phyloP scores from a whole-genome alignment of 257 asterid genomes.

The Ligustrum vulgare region DNA sequence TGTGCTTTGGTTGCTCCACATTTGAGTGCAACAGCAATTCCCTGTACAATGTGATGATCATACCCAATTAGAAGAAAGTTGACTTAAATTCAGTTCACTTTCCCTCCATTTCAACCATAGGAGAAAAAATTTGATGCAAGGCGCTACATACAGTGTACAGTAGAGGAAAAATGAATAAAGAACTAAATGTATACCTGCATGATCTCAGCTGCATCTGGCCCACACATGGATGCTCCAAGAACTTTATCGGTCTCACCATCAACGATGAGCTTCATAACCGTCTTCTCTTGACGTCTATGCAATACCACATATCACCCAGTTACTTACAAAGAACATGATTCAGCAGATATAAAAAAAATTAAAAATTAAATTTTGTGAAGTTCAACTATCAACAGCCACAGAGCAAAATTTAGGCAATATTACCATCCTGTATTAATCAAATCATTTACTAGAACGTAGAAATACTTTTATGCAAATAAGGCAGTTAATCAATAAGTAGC shows the following conservation, averaged over 20 bases:
- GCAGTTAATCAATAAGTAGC: not conserved
- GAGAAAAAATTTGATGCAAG: not conserved
- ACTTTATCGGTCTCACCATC: slow-evolving; percentile 91
- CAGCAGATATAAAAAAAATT: not conserved
- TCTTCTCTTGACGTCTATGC: slow-evolving; percentile 84
- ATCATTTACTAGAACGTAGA: not conserved
- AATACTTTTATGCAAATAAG: not conserved
- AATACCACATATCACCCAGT: slow-evolving; percentile 12
- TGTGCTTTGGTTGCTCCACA: slow-evolving; percentile 99
- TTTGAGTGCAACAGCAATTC: slow-evolving; percentile 86
- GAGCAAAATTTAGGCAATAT: not conserved
- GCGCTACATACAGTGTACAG: not conserved
- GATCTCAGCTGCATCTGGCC: slow-evolving; percentile 97
- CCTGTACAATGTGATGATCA: slow-evolving; percentile 44
- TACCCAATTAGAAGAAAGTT: not conserved
- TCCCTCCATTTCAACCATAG: not conserved
- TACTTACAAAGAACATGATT: not conserved
- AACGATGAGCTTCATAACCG: slow-evolving; percentile 86
- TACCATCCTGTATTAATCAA: not conserved
- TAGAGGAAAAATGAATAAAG: not conserved
- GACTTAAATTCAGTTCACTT: not conserved
- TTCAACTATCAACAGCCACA: not conserved
- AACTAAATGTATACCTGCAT: slow-evolving; percentile 61
- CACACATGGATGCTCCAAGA: slow-evolving; percentile 98
- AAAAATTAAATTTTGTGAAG: too few relatives aligned